Evolutionary conservation across 2,329 filamentous ascomycete species (phyloP), one percentile per base, ranked within the genome.

Genomic region (Hirsutella thompsonii): DNA sequence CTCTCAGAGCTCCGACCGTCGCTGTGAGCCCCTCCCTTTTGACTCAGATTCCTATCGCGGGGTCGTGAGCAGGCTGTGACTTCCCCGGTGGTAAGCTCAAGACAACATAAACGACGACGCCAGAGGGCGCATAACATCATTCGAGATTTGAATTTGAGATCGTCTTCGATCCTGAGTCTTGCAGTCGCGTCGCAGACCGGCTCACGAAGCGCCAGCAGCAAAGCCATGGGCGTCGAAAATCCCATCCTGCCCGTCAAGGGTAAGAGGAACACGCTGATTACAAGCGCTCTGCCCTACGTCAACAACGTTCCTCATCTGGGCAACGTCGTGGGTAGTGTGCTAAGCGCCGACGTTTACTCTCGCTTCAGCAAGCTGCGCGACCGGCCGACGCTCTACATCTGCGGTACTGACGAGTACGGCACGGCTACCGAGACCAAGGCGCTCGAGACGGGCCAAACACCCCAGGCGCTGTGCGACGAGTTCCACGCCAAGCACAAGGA

Each of bases 391-490:
- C 73, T 94, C 39, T 94, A 79, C 60, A 72, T 94, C 50, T 94
- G 89, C 62, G 88, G 88, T 23, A 48, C 44, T 18, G 90, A 95
- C 66, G 86, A 96, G 64, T 96, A 95, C 61, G 90, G 90, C 43
- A 96, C 90, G 11, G 89, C 90, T 19, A 94, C 89, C 26, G 90
- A 95, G 64, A 94, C 90, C 20, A 94, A 94, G 67, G 90, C 90
- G 4, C 76, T 95, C 33, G 87, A 94, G 59, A 87, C 92, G 59
- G 81, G 82, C 13, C 70, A 88, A 47, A 87, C 81, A 11, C 88
- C 90, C 19, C 73, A 83, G 53, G 75, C 89, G 56, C 77, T 96
- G 11, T 95, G 90, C 68, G 78, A 84, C 63, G 93, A 95, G 67
- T 95, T 93, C 69, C 85, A 93, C 66, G 79, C 78, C 53, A 79